These are phyloP conservation scores for Oryza glaberrima DNA, from an alignment of 176 grass and related monocot species.

Conservation along the genomic window DNA sequence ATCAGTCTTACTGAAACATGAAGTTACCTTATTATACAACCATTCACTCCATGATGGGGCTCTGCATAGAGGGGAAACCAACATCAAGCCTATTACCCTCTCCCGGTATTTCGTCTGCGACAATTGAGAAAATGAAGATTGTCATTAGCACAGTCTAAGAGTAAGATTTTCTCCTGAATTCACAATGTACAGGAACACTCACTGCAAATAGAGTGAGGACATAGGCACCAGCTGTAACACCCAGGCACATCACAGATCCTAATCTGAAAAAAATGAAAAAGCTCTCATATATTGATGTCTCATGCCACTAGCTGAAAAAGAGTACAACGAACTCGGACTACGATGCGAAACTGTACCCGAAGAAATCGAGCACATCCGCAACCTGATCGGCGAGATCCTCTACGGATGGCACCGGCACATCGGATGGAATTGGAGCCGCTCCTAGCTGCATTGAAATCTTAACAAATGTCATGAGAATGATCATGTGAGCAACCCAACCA, in stretches of 20 bases:
- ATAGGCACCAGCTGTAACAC: conserved; percentile 89
- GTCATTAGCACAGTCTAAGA: neutral
- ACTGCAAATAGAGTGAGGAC: conserved; percentile 91
- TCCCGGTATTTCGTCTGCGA: conserved; percentile 74
- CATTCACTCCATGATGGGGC: conserved; percentile 88
- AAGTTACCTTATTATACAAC: conserved; percentile 75
- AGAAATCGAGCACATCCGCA: conserved; percentile 81
- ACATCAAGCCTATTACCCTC: conserved; percentile 73
- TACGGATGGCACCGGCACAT: conserved; percentile 62
- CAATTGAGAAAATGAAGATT: neutral
- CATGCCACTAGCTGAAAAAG: neutral
- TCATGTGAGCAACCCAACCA: conserved; percentile 15
- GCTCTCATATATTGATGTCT: neutral
- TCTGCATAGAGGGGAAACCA: conserved; percentile 87
- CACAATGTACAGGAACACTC: conserved; percentile 24
- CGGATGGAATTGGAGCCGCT: conserved; percentile 62
- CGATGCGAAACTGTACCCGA: conserved; percentile 52
- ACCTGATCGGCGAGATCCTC: conserved; percentile 87
- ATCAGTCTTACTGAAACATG: conserved; percentile 15
- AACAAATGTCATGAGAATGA: conserved; percentile 30
- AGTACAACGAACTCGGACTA: neutral
- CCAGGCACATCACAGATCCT: conserved; percentile 89
- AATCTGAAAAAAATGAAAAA: conserved; percentile 49
- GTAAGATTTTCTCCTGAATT: neutral
- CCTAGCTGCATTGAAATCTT: conserved; percentile 62